Base-by-base conservation (phyloP, 345 rosid species). In the Citrus hindsii region DNA sequence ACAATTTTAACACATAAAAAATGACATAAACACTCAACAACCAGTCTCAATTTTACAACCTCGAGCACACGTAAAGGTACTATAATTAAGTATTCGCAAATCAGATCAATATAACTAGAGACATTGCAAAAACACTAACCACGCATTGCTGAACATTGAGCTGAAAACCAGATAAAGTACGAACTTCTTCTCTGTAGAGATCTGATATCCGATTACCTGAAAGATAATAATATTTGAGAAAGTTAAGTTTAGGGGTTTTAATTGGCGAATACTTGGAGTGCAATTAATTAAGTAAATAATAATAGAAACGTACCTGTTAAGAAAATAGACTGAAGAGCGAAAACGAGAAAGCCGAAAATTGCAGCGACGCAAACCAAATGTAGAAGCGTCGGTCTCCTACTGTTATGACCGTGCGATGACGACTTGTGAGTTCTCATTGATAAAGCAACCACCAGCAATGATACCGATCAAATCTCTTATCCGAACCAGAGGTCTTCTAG, bases 81-180 rank as follows among this genome's bases (percentile, higher is more conserved):
- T 46, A 4, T 53, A 68, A 76, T 32, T 46, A 69, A 28, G 25
- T 30, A 70, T 53, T 27, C 21, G 12, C 33, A 68, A 33, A 74
- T 78, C 69, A 58, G 79, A 68, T 53, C 75, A 5, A 3, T 59
- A 58, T 64, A 62, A 62, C 4, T 9, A 14, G 25, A 9, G 55
- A 27, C 37, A 38, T 25, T 46, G 38, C 19, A 69, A 70, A 46
- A 56, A 71, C 73, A 82, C 97, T 78, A 74, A 95, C 98, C 95
- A 94, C 97, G 88, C 99, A 96, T 87, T 92, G 98, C 71, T 90
- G 90, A 82, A 96, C 86, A 76, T 72, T 78, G 82, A 91, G 88
- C 82, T 94, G 99, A 75, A 94, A 94, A 69, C 85, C 82, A 24
- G 91, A 88, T 38, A 96, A 86, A 76, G 84, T 84, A 78, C 72